Conservation (phyloP, 441 rosid species). For the Pelargonium cotyledonis region DNA sequence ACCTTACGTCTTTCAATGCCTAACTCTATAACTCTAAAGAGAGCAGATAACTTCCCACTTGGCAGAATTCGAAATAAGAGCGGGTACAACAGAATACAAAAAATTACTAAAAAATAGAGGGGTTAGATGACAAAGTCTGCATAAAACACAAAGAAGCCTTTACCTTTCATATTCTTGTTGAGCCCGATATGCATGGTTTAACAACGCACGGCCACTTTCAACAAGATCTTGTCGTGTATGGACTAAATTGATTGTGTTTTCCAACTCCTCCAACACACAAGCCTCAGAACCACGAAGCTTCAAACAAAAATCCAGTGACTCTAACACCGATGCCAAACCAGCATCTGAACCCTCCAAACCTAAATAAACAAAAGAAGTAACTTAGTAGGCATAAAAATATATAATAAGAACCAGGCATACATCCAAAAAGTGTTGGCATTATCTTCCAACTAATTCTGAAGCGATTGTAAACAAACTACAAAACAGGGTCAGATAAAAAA, state of each 20-base stretch:
- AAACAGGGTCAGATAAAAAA: too few species aligned
- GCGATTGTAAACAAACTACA: too few species aligned
- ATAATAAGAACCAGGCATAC: not conserved
- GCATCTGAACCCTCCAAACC: slow-evolving; percentile 92
- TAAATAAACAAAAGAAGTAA: slow-evolving; percentile 22
- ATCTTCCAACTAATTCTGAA: too few species aligned
- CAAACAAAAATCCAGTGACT: slow-evolving; percentile 85
- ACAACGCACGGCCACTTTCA: slow-evolving; percentile 72
- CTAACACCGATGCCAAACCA: slow-evolving; percentile 75
- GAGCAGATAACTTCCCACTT: too few species aligned
- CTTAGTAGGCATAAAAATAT: slow-evolving; percentile 4
- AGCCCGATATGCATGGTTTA: slow-evolving; percentile 72
- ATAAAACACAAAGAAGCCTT: not conserved
- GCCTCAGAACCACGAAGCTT: slow-evolving; percentile 94
- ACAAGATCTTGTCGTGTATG: slow-evolving; percentile 74
- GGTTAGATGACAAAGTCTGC: not conserved
- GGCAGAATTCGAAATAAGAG: too few species aligned
- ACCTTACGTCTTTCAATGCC: too few species aligned
- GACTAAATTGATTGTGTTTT: slow-evolving; percentile 79
- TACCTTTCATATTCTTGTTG: slow-evolving; percentile 92
- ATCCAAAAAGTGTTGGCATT: slow-evolving; percentile 5
- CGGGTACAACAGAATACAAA: too few species aligned
- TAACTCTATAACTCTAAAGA: too few species aligned
- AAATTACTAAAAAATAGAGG: too few species aligned
- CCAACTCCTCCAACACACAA: slow-evolving; percentile 79